Base-by-base conservation (phyloP, 176 grass and related monocot species). In the Musa itinerans region DNA sequence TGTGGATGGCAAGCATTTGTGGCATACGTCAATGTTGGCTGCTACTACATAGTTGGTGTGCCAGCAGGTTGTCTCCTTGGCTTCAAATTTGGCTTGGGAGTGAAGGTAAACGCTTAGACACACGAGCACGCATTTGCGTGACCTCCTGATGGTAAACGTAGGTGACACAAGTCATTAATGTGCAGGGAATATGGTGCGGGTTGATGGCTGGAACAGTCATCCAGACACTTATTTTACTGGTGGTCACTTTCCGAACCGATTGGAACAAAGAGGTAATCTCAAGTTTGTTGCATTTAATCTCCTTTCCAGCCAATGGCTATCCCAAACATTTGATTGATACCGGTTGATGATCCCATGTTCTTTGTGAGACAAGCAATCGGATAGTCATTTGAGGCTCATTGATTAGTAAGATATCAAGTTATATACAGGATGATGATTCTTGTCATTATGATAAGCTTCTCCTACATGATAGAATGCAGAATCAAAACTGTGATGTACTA, bases 251-350 rank as follows among this genome's bases (percentile, higher is more conserved):
- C 74, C 78, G 85, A 80, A 96, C 87, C 54, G 89, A 92, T 52
- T 92, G 93, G 93, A 81, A 90, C 72, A 90, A 86, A 83, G 93
- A 96, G 89, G 93, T 96, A 79, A 79, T 34, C 20, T 53, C 21
- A 34, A 34, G 3, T 34, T 34, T 34, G 0, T 4, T 34, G 29
- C 29, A 34, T 34, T 49, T 10, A 50, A 24, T 68, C 34, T 19
- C 19, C 59, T 12, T 76, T 22, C 48, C 10, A 8, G 52, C 51
- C 59, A 54, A 43, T 19, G 43, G 76, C 54, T 71, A 65, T 65
- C 22, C 22, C 21, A 25, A 26, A 82, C 8, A 54, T 83, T 63
- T 19, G 50, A 43, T 64, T 73, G 70, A 19, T 72, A 80, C 53
- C 23, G 34, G 17, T 61, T n/a, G 25, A 71, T 80, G 67, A 67